phyloP scores from a whole-genome alignment of 2,329 filamentous ascomycete genomes.

The Epichloe hybrida region DNA sequence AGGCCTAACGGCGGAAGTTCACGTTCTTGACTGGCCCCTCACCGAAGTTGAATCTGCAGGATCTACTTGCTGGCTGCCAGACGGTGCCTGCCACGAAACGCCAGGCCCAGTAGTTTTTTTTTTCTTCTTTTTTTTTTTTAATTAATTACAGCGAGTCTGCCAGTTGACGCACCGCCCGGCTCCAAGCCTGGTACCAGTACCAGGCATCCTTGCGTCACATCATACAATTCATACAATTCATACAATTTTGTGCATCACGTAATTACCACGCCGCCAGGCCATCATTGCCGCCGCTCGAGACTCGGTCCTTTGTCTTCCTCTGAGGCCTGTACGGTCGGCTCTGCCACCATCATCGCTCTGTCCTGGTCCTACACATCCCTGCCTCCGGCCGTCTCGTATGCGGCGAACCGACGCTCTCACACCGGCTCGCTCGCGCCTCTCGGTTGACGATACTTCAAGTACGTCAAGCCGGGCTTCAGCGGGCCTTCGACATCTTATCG shows the following conservation, averaged over 20 bases:
- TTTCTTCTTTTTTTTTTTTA: too few relatives aligned
- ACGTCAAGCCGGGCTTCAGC: slow-evolving; percentile 3
- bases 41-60: too few relatives aligned
- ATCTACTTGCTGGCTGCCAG: too few relatives aligned
- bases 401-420: background rate
- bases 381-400: slow-evolving; percentile 1
- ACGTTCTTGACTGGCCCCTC: too few relatives aligned
- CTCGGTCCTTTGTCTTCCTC: background rate
- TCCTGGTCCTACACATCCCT: background rate
- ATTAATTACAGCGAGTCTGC: background rate
- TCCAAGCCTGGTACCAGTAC: background rate
- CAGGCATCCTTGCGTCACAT: background rate
- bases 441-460: slow-evolving; percentile 1
- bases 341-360: background rate
- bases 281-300: background rate
- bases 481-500: background rate
- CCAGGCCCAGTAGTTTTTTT: too few relatives aligned
- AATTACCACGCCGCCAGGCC: slow-evolving; percentile 1
- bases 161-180: background rate
- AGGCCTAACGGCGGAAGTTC: too few relatives aligned
- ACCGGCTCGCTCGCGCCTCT: slow-evolving; percentile 5
- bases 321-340: background rate
- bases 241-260: slow-evolving; percentile 1
- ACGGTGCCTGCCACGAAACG: too few relatives aligned
- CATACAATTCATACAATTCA: background rate